phyloP scores from a whole-genome alignment of 2,329 filamentous ascomycete genomes.

The Cercospora berteroae region DNA sequence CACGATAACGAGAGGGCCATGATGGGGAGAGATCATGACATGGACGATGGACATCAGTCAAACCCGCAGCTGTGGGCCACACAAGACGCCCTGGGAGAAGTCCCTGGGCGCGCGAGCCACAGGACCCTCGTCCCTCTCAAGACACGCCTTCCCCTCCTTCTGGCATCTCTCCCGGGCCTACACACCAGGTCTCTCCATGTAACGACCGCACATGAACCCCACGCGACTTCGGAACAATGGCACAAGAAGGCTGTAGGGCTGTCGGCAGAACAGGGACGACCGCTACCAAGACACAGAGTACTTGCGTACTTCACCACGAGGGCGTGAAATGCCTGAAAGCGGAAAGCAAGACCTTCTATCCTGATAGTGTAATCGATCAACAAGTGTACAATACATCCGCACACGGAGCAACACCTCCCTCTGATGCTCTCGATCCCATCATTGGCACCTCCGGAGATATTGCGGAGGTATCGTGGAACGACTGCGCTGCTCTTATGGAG shows the following conservation, averaged over 20 bases:
- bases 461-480: neutral
- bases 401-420: neutral
- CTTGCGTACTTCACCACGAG: neutral
- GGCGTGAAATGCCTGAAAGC: neutral
- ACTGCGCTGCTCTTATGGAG: neutral
- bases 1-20: neutral
- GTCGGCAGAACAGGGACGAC: neutral
- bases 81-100: too few relatives aligned
- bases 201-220: neutral
- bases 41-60: neutral
- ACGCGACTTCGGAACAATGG: neutral
- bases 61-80: neutral
- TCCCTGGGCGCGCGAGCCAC: neutral
- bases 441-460: neutral
- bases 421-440: neutral
- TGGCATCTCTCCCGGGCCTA: neutral
- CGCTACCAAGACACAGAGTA: neutral
- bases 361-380: neutral
- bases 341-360: neutral
- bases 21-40: neutral
- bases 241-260: neutral
- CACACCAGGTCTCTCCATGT: neutral
- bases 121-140: neutral
- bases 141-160: neutral
- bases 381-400: neutral